Conservation (phyloP, 208 protist species). For the Acanthamoeba royreba region DNA sequence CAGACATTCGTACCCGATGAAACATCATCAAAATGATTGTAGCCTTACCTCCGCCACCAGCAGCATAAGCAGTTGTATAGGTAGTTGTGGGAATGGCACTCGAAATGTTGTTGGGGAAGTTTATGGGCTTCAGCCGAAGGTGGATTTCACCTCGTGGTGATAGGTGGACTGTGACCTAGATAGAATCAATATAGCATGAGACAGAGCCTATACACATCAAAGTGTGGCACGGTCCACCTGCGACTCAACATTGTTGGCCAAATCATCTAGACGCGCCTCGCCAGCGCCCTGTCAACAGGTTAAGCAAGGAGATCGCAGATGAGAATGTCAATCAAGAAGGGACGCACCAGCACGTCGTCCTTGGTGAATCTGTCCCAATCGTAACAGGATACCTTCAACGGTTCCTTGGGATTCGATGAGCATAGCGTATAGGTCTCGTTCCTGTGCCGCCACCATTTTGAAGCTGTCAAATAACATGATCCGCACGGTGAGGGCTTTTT, state of each 20-base stretch:
- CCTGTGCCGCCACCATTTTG: no score
- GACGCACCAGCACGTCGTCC: constrained; percentile 7
- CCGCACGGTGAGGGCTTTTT: no score
- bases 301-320: not conserved
- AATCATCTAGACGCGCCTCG: not conserved
- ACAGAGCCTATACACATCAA: not conserved
- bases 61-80: not conserved
- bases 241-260: not conserved
- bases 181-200: not conserved
- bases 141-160: not conserved
- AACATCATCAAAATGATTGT: not conserved
- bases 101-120: not conserved
- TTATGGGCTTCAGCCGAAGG: not conserved
- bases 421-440: not conserved
- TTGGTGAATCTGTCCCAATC: not conserved
- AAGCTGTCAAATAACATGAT: no score
- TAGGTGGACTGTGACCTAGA: not conserved
- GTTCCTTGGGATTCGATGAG: not conserved
- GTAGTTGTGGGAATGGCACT: not conserved
- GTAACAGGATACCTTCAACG: not conserved
- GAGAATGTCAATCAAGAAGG: not conserved
- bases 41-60: not conserved
- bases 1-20: not conserved
- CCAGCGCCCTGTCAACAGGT: not conserved
- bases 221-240: not conserved